These are phyloP conservation scores for Yarrowia deformans DNA, from an alignment of 805 yeast species.

Conservation along the genomic window DNA sequence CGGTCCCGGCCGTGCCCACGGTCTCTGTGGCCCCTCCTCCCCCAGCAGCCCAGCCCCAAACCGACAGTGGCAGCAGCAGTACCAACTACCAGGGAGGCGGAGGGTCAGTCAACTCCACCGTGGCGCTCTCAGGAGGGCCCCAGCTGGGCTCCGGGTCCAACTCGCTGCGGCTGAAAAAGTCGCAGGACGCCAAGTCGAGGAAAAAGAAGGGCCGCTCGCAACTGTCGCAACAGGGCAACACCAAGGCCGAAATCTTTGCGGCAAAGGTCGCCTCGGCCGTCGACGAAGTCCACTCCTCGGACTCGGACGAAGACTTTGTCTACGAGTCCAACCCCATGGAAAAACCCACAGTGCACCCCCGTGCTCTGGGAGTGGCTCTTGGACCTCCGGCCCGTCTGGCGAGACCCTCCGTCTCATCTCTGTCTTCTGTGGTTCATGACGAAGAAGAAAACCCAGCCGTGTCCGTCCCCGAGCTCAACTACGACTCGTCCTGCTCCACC, in stretches of 20 bases:
- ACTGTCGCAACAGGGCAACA: constrained; percentile 53
- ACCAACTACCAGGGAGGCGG: constrained; percentile 2
- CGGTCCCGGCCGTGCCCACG: constrained; percentile 59
- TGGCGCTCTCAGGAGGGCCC: constrained; percentile 21
- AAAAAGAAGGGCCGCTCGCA: constrained; percentile 52
- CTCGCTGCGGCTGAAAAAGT: constrained; percentile 36
- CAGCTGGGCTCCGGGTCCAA: constrained; percentile 30
- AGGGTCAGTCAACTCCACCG: constrained; percentile 17
- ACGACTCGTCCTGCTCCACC: constrained; percentile 39
- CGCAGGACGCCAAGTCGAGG: constrained; percentile 45
- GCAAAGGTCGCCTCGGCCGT: constrained; percentile 95
- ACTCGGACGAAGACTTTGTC: constrained; percentile 95
- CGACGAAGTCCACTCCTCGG: constrained; percentile 80
- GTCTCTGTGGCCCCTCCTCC: constrained; percentile 48
- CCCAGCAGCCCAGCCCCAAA: constrained; percentile 32
- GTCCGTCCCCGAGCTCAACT: constrained; percentile 23
- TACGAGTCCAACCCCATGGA: constrained; percentile 64
- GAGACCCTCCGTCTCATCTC: constrained; percentile 23
- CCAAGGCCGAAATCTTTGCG: constrained; percentile 92
- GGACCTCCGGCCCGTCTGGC: constrained; percentile 29
- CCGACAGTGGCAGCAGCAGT: not conserved
- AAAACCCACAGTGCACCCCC: constrained; percentile 1
- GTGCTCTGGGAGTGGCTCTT: constrained; percentile 22
- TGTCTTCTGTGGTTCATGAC: constrained; percentile 29
- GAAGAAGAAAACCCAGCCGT: constrained; percentile 26